A percentile compares a stretch with the other conserved stretches of the same genome.
Conservation (phyloP, 257 asterid species). For the Ajuga chamaepitys region DNA sequence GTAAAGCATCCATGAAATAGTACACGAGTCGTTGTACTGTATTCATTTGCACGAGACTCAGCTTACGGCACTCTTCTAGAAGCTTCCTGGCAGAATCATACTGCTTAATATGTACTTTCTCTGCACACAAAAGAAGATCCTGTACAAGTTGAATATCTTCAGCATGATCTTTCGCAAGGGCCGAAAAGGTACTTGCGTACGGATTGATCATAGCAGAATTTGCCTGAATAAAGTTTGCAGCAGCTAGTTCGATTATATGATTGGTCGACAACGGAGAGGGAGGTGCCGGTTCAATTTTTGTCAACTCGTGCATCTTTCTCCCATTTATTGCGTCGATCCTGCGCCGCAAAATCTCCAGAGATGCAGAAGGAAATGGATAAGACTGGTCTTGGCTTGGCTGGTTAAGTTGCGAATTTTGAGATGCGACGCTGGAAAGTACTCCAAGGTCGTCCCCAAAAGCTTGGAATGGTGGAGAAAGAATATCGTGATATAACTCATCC, state of each 20-base stretch:
- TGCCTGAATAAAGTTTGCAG: constrained; percentile 31
- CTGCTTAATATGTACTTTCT: constrained; percentile 28
- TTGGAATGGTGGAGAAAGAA: constrained; percentile 6
- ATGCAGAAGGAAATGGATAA: constrained; percentile 21
- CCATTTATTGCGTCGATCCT: constrained; percentile 10
- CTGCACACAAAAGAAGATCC: constrained; percentile 41
- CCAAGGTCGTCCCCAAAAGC: not conserved
- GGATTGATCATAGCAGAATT: constrained; percentile 23
- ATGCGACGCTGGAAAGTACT: not conserved
- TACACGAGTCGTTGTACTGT: constrained; percentile 24
- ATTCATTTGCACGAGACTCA: constrained; percentile 16
- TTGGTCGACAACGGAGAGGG: constrained; percentile 11
- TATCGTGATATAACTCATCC: not conserved
- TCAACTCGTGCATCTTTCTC: not conserved
- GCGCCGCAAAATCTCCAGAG: constrained; percentile 35
- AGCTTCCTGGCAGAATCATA: constrained; percentile 24
- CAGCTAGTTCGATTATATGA: constrained; percentile 37
- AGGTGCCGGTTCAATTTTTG: not conserved
- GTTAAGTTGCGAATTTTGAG: constrained; percentile 8
- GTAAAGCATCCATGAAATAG: constrained; percentile 39
- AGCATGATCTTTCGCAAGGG: constrained; percentile 20
- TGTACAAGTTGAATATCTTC: constrained; percentile 34
- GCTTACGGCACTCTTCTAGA: constrained; percentile 16
- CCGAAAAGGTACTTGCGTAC: constrained; percentile 5
- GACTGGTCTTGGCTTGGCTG: constrained; percentile 6